Percentiles rank a stretch among this genome's conserved stretches.
These are phyloP conservation scores for Garcia nutans DNA, from an alignment of 345 rosid species.

Conservation along the genomic window DNA sequence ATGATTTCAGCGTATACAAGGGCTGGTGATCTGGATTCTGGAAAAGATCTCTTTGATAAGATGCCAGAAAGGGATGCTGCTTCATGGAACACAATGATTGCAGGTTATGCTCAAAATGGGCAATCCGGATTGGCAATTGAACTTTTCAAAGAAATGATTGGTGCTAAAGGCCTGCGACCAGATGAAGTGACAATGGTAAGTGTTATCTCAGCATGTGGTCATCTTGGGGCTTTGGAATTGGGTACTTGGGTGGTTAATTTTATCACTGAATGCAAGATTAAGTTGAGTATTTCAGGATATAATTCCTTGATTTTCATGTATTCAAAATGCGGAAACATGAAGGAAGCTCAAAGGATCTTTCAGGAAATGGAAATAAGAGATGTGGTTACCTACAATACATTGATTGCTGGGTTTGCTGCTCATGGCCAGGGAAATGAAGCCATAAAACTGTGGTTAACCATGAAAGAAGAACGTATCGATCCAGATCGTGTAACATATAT, in stretches of 20 bases:
- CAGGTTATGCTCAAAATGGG: conserved; percentile 54
- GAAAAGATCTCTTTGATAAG: conserved; percentile 41
- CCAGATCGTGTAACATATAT: conserved; percentile 42
- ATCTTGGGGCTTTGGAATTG: conserved; percentile 38
- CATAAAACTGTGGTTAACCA: conserved; percentile 19
- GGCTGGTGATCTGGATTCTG: conserved; percentile 36
- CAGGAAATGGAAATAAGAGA: conserved; percentile 32
- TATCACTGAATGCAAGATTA: conserved; percentile 27
- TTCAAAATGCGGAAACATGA: conserved; percentile 37
- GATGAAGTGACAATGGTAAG: conserved; percentile 43
- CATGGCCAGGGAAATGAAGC: conserved; percentile 40
- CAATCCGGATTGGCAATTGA: conserved; percentile 39
- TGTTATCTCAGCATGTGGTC: conserved; percentile 50
- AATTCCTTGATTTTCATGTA: conserved; percentile 46
- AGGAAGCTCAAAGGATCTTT: conserved; percentile 36
- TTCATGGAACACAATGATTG: conserved; percentile 55
- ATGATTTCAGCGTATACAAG: conserved; percentile 41
- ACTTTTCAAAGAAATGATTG: conserved; percentile 38
- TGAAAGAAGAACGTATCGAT: conserved; percentile 35
- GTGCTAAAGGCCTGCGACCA: conserved; percentile 26
- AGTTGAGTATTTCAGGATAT: conserved; percentile 39
- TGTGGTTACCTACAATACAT: conserved; percentile 37
- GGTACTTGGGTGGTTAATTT: conserved; percentile 36
- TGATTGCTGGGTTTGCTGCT: conserved; percentile 47
- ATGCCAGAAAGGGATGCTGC: conserved; percentile 44